Conservation (phyloP, 345 rosid genomes). For the Heritiera littoralis region DNA sequence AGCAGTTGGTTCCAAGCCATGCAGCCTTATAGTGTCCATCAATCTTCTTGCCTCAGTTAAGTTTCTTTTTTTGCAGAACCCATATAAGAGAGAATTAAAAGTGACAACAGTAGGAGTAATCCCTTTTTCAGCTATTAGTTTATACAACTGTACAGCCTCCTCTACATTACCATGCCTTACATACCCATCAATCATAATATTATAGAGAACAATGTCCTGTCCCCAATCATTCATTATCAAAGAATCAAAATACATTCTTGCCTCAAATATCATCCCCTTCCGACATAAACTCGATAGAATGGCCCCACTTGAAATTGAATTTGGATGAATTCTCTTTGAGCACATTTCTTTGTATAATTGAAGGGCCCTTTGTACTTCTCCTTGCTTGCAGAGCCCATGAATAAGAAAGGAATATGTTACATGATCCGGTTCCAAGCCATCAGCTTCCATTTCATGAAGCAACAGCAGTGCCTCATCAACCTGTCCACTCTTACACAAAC, state of each 20-base stretch:
- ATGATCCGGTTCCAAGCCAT: constrained; percentile 52
- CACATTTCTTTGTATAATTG: constrained; percentile 54
- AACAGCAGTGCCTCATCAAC: constrained; percentile 53
- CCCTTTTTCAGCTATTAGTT: constrained; percentile 39
- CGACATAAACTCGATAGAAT: constrained; percentile 59
- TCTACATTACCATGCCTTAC: constrained; percentile 50
- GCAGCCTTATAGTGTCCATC: constrained; percentile 5
- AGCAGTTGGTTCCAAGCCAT: constrained; percentile 20
- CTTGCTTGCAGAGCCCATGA: constrained; percentile 73
- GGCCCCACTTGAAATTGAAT: constrained; percentile 44
- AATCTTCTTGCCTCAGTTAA: constrained; percentile 16
- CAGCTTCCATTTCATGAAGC: constrained; percentile 50
- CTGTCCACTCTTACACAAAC: constrained; percentile 64
- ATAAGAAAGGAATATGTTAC: constrained; percentile 69
- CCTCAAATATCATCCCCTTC: constrained; percentile 52
- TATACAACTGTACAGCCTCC: constrained; percentile 56
- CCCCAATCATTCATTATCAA: constrained; percentile 38
- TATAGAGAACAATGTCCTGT: constrained; percentile 53
- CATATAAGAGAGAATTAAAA: constrained; percentile 21
- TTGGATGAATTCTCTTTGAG: constrained; percentile 45
- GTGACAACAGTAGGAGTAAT: constrained; percentile 32
- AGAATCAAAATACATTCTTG: constrained; percentile 58
- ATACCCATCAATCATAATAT: constrained; percentile 69
- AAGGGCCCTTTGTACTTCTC: constrained; percentile 56
- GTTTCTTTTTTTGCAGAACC: constrained; percentile 18